Percentiles rank a stretch among this genome's conserved stretches.
phyloP scores from a whole-genome alignment of 2,329 filamentous ascomycete species.

The Aspergillus neotritici region DNA sequence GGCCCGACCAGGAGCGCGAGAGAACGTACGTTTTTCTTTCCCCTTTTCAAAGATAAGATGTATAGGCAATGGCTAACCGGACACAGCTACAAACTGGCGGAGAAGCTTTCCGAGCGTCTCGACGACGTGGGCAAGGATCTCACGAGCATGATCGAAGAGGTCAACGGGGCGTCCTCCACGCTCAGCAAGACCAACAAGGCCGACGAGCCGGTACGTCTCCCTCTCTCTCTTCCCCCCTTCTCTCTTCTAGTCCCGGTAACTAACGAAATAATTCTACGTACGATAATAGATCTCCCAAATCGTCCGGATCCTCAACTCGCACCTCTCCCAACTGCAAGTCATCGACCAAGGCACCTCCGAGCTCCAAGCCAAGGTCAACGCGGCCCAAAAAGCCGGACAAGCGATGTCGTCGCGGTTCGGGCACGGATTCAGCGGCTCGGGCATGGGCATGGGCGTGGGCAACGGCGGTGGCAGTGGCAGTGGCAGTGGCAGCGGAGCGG shows the following conservation, averaged over 20 bases:
- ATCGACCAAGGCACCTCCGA: constrained; percentile 81
- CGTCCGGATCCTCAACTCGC: constrained; percentile 87
- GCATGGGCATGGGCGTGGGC: constrained; percentile 38
- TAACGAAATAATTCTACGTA: constrained; percentile 9
- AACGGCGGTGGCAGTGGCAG: constrained; percentile 5
- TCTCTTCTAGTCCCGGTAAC: neutral
- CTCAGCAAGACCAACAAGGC: constrained; percentile 84
- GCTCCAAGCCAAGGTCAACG: constrained; percentile 73
- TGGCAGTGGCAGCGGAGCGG: constrained; percentile 53
- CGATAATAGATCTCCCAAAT: constrained; percentile 75
- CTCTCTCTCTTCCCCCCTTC: constrained; percentile 7
- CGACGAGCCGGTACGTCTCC: constrained; percentile 71
- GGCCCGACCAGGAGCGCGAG: constrained; percentile 92
- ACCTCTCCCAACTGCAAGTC: constrained; percentile 84
- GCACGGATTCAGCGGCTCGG: constrained; percentile 31
- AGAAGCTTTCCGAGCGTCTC: constrained; percentile 83
- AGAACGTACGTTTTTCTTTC: constrained; percentile 58
- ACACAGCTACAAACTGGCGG: constrained; percentile 73
- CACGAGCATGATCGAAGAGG: constrained; percentile 95
- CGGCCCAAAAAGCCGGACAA: constrained; percentile 73
- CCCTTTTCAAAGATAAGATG: neutral
- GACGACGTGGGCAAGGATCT: constrained; percentile 93
- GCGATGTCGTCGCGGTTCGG: constrained; percentile 41
- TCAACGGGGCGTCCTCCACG: constrained; percentile 85
- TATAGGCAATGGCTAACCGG: constrained; percentile 17